A percentile compares a stretch with the other conserved stretches of the same genome.
These are phyloP conservation scores for Suhomyces anneliseae DNA, from an alignment of 1,139 yeast species.

Conservation along the genomic window DNA sequence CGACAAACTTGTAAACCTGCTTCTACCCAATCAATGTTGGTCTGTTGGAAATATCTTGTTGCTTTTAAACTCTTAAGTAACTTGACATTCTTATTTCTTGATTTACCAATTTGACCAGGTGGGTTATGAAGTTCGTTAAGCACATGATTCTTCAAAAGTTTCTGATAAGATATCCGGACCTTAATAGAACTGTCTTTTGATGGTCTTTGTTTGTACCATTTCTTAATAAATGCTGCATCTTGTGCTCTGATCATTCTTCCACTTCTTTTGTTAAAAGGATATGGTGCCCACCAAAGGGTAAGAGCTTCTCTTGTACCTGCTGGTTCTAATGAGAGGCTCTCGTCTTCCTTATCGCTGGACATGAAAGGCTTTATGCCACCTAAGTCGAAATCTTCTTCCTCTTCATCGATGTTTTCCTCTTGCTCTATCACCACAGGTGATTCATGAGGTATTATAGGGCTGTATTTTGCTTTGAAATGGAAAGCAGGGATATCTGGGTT, in stretches of 20 bases:
- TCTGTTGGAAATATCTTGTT: slow-evolving; percentile 88
- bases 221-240: slow-evolving; percentile 81
- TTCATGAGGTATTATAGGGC: slow-evolving; percentile 53
- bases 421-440: slow-evolving; percentile 15
- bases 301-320: slow-evolving; percentile 57
- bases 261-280: slow-evolving; percentile 75
- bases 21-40: slow-evolving; percentile 96
- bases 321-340: slow-evolving; percentile 20
- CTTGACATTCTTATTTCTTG: slow-evolving; percentile 47
- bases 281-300: slow-evolving; percentile 74
- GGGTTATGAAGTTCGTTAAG: slow-evolving; percentile 64
- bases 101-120: slow-evolving; percentile 31
- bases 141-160: slow-evolving; percentile 72
- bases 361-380: slow-evolving; percentile 15
- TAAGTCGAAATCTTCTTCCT: slow-evolving; percentile 12
- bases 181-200: slow-evolving; percentile 63
- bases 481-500: slow-evolving; percentile 59
- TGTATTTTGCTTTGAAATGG: slow-evolving; percentile 51
- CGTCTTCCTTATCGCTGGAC: slow-evolving; percentile 7
- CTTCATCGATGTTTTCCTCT: slow-evolving; percentile 3
- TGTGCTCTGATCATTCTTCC: slow-evolving; percentile 80
- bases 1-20: slow-evolving; percentile 92
- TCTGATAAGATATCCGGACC: slow-evolving; percentile 84
- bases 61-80: slow-evolving; percentile 67
- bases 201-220: slow-evolving; percentile 78